Evolutionary conservation across 1,139 yeast species (phyloP), one percentile per base, ranked within the genome.

Genomic region (Geotrichum candidum): DNA sequence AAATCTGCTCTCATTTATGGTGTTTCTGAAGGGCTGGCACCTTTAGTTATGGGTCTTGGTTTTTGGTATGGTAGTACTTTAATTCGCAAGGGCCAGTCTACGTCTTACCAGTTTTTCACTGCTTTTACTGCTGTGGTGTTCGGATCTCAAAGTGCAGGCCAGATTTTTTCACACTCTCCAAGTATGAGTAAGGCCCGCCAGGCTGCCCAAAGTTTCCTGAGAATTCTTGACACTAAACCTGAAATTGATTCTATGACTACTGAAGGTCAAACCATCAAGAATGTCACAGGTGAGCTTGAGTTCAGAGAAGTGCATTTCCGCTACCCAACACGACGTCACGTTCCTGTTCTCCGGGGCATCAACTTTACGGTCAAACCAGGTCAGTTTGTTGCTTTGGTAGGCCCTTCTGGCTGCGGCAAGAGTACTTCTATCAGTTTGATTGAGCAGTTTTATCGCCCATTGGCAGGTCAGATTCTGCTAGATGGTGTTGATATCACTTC

Each of bases 401-500:
- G 98, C 0, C 95, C 97, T 1, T 90, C 96, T 3, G 98, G 98
- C 4, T 84, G 96, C 69, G 98, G 98, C 51, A 92, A 92, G 75
- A 88, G 96, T 1, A 92, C 97, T 0, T 86, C 95, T 46, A 88
- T 96, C n/a, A 88, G 92, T 33, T 77, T 92, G 60, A 75, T 90
- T 61, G 81, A 91, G 67, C 78, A 96, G 62, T 91, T 90, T 73
- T 92, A 92, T 73, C 86, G 88, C 66, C 95, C 96, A 1, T 70
- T 78, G 2, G 69, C 77, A 0, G 98, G 99, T 7, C 69, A 74
- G 55, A 84, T 92, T 18, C 67, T 79, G 33, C 80, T 92, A 27
- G 96, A 91, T 70, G 89, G 87, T 11, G 82, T 85, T 65, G 84
- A 88, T 67, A 84, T 94, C 56, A 75, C 82, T n/a, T 80, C 81